phyloP scores from a whole-genome alignment of 306 rosid species.

The Casuarina equisetifolia region DNA sequence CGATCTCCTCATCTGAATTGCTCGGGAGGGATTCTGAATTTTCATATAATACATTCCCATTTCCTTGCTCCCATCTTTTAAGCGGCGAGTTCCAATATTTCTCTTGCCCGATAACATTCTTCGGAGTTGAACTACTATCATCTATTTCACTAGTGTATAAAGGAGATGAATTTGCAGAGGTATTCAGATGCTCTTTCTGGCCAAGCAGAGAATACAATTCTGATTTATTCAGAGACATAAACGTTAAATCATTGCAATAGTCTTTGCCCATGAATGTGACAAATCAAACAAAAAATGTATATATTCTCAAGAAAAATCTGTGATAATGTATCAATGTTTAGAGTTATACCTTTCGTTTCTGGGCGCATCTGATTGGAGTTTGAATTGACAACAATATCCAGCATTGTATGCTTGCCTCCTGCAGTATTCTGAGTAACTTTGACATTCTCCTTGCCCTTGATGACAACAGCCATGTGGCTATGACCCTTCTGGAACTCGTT shows the following conservation, averaged over 20 bases:
- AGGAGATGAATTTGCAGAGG: constrained; percentile 20
- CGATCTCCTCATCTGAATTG: constrained; percentile 41
- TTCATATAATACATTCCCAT: constrained; percentile 1
- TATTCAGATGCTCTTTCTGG: constrained; percentile 11
- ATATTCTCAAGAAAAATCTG: neutral
- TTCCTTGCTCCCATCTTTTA: constrained; percentile 1
- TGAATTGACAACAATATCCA: constrained; percentile 1
- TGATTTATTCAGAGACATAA: neutral
- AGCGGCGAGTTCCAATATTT: constrained; percentile 13
- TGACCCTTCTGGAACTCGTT: constrained; percentile 66
- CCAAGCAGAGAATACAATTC: neutral
- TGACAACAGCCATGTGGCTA: constrained; percentile 78
- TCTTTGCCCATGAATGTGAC: neutral
- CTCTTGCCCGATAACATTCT: constrained; percentile 32
- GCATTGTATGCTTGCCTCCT: constrained; percentile 15
- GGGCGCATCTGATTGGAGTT: neutral
- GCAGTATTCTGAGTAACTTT: constrained; percentile 25
- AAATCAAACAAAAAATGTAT: neutral
- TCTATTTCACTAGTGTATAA: constrained; percentile 30
- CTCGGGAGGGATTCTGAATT: constrained; percentile 30
- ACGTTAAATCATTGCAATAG: neutral
- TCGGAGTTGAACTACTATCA: constrained; percentile 36
- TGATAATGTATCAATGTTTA: neutral
- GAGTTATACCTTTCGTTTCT: constrained; percentile 16
- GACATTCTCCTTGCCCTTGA: constrained; percentile 38